Evolutionary conservation across 2,329 filamentous ascomycete species (phyloP), one percentile per base, ranked within the genome.

Genomic region (Sporothrix phasma): DNA sequence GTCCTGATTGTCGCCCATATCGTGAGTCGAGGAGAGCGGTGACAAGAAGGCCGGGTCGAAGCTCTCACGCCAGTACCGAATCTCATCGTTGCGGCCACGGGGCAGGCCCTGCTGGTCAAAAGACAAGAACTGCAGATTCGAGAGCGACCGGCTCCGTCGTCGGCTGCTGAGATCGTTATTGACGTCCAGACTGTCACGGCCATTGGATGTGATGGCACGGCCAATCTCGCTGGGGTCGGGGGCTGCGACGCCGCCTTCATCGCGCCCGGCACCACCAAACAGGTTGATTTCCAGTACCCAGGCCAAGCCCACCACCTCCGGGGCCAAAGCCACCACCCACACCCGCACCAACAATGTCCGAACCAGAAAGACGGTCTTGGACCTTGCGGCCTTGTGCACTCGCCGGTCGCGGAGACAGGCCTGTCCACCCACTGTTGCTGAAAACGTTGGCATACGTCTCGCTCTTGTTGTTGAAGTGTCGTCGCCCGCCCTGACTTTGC

Each of bases 61-160:
- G 66, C 84, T 86, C 69, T 83, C 80, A 66, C 85, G 78, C 84
- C 84, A 87, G 69, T 84, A 84, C 13, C 82, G 80, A 45, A 87
- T 85, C 71, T 88, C 85, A 63, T 85, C 83, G 70, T 83, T 87
- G 34, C 84, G 80, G 41, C 83, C 79, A 49, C 84, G 79, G 3
- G 72, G 65, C 46, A 73, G 73, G 2, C 67, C 68, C 24, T 74
- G n/a, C n/a, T n/a, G 72, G 19, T 69, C 69, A 3, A 73, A 72
- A 3, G 74, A 73, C 22, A 78, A 68, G 34, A 78, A 75, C 5
- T 78, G 75, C 22, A 86, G 74, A 10, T 83, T 81, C 0, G 83
- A 84, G 11, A 87, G 71, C 67, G 84, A 87, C 58, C 84, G 77
- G 1, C 84, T 87, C 53, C 84, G 80, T 49, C 85, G 78, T 53